Evolutionary conservation across 345 rosid species (phyloP).

Genomic region (Lumnitzera racemosa): DNA sequence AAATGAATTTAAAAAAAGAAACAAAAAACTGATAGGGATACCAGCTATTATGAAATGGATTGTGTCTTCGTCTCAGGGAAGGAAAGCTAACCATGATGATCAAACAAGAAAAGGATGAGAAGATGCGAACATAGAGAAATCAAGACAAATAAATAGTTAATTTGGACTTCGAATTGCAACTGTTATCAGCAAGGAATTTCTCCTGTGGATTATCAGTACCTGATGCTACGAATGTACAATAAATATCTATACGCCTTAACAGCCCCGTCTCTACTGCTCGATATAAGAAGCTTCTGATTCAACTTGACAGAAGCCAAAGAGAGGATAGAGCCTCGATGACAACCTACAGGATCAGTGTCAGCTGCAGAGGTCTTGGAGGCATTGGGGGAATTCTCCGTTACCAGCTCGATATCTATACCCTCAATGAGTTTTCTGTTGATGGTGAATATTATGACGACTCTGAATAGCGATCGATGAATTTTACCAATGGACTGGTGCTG

Average conservation of each 20-base stretch:
- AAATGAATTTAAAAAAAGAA: too few relatives aligned
- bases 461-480: conserved; percentile 64
- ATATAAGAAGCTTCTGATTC: conserved; percentile 84
- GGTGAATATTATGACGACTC: conserved; percentile 41
- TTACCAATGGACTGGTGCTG: conserved; percentile 38
- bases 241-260: conserved; percentile 55
- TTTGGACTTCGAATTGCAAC: too few relatives aligned
- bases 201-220: neutral
- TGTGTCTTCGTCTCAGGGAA: too few relatives aligned
- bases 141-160: neutral
- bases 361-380: conserved; percentile 71
- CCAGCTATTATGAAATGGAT: too few relatives aligned
- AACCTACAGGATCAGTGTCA: conserved; percentile 87
- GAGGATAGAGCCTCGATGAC: conserved; percentile 88
- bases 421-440: conserved; percentile 55
- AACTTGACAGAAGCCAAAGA: conserved; percentile 84
- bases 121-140: too few relatives aligned
- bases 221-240: conserved; percentile 25
- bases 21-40: too few relatives aligned
- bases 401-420: conserved; percentile 49
- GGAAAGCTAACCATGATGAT: too few relatives aligned
- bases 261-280: conserved; percentile 96
- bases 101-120: too few relatives aligned
- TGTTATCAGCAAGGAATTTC: too few relatives aligned
- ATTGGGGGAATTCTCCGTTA: conserved; percentile 67